phyloP scores from a whole-genome alignment of 2,329 filamentous ascomycete genomes.

The Colletotrichum nymphaeae region DNA sequence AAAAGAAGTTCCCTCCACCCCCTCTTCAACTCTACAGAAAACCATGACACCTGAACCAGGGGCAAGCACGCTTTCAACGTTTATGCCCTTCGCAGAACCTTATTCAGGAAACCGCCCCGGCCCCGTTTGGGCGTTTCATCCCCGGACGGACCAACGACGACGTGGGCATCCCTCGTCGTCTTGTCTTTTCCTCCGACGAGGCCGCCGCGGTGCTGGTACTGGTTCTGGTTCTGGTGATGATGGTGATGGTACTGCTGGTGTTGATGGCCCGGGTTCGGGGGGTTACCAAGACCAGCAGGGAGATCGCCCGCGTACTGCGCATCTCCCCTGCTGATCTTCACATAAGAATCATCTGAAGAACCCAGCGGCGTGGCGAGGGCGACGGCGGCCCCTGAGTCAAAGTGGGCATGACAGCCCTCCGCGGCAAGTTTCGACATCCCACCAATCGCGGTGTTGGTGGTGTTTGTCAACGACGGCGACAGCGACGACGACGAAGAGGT shows the following conservation, averaged over 20 bases:
- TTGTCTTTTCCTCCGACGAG: slow-evolving; percentile 21
- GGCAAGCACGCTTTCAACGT: neutral
- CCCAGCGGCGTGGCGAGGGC: neutral
- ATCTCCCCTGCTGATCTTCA: slow-evolving; percentile 38
- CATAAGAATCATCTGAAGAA: slow-evolving; percentile 34
- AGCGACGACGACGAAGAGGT: neutral
- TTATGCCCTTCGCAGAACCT: slow-evolving; percentile 48
- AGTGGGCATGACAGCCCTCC: slow-evolving; percentile 39
- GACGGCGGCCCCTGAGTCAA: slow-evolving; percentile 36
- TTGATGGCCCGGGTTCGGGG: neutral
- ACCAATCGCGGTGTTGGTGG: slow-evolving; percentile 37
- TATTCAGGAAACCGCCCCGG: slow-evolving; percentile 47
- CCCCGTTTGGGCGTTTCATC: slow-evolving; percentile 41
- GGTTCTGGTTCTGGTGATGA: neutral
- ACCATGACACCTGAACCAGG: neutral
- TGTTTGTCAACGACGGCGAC: neutral
- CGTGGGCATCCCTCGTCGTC: slow-evolving; percentile 20
- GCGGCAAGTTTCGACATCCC: slow-evolving; percentile 46
- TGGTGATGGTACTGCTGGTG: neutral
- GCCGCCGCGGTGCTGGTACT: neutral
- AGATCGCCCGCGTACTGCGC: slow-evolving; percentile 33
- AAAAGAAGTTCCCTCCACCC: neutral
- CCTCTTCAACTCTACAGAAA: neutral
- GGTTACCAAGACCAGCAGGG: neutral
- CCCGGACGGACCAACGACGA: neutral